Base-by-base conservation (phyloP, 176 grass and related monocot species). In the Paspalum vaginatum region DNA sequence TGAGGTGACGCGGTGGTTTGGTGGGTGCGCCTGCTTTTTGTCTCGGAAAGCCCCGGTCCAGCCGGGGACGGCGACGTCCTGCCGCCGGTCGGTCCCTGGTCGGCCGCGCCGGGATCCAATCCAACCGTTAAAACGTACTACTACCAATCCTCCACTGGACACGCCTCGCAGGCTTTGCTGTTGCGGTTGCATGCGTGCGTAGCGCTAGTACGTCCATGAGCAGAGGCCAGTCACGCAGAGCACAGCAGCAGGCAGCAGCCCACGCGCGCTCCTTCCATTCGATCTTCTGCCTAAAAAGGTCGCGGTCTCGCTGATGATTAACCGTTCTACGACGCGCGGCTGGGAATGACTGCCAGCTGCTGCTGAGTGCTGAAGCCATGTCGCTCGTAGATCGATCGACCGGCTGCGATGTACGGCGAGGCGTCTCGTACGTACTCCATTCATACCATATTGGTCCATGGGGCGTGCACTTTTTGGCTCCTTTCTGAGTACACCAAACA, bases 21-120 rank as follows among this genome's bases (percentile, higher is more conserved):
- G 51, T 84, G 48, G 73, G 58, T 83, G 85, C 40, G 80, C 37
- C 81, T 70, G 70, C 82, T 76, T 85, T 88, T 81, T 68, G 76
- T 87, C 85, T 71, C 79, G 65, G 39, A 71, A 57, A 78, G 61
- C 54, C 68, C 70, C 87, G 82, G 82, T 70, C 87, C 86, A 74
- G 68, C 67, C 80, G 41, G 59, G 73, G 86, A 88, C 86, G 81
- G 65, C n/a, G 80, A 88, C 80, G 76, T 73, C 60, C 69, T 38
- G 81, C 81, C 87, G 87, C 54, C 9, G 81, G 69, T 68, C 86
- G 81, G 86, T 83, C 75, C 68, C 52, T 47, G 68, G 75, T 75
- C 81, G 68, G 27, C 0, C 15, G 9, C 7, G 1, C 1, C 2
- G 51, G 45, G 53, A 12, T 62, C 69, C 68, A 74, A 12, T 62